phyloP scores from a whole-genome alignment of 257 asterid species.

The Nemophila menziesii region DNA sequence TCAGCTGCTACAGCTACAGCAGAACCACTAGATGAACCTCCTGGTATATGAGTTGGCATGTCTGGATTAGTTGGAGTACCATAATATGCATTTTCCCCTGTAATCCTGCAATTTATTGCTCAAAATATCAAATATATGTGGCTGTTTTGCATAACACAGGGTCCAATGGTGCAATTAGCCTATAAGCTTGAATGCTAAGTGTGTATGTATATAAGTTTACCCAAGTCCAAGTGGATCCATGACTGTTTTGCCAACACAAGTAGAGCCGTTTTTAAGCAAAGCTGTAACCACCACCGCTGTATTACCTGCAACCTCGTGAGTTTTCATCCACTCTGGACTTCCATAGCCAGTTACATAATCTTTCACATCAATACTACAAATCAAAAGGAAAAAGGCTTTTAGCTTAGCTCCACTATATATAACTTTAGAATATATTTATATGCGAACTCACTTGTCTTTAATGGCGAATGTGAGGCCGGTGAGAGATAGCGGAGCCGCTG shows the following conservation, averaged over 20 bases:
- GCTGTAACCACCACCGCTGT: constrained; percentile 65
- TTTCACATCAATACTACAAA: constrained; percentile 72
- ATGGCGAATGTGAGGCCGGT: constrained; percentile 69
- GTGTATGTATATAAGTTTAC: constrained; percentile 22
- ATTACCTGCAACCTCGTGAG: constrained; percentile 62
- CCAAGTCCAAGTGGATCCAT: constrained; percentile 92
- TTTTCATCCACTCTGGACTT: constrained; percentile 73
- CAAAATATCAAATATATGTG: constrained; percentile 10
- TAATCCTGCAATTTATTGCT: constrained; percentile 48
- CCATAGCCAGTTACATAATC: constrained; percentile 83
- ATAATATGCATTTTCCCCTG: constrained; percentile 59
- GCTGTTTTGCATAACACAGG: no score
- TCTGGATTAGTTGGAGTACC: constrained; percentile 85
- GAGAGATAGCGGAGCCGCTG: constrained; percentile 76
- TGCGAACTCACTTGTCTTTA: constrained; percentile 50
- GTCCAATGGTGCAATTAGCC: no score
- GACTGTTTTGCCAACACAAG: constrained; percentile 78
- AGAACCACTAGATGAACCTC: constrained; percentile 93
- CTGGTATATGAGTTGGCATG: constrained; percentile 63
- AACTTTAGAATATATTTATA: no score
- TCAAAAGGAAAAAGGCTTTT: background rate
- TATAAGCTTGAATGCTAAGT: no score
- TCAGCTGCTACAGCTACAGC: constrained; percentile 85
- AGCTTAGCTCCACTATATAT: no score
- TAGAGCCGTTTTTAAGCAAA: constrained; percentile 63